Conservation (phyloP, 306 rosid species). For the Ammopiptanthus mongolicus region DNA sequence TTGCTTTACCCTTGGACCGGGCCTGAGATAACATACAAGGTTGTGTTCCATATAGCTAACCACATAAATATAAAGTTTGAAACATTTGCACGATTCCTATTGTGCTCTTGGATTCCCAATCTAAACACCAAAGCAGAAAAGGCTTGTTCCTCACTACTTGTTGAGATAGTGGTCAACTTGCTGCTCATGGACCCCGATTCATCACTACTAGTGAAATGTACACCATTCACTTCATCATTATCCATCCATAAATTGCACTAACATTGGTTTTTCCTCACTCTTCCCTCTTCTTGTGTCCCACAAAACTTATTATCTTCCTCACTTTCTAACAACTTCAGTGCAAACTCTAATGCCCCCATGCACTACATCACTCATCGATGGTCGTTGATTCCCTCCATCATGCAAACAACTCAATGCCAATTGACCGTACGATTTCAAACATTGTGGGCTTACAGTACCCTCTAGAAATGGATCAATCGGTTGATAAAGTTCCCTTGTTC, state of each 20-base stretch:
- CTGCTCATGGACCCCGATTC: background rate
- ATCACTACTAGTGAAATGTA: background rate
- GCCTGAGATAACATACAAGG: too few species aligned
- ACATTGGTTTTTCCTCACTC: background rate
- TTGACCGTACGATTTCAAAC: constrained; percentile 17
- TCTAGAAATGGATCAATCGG: constrained; percentile 24
- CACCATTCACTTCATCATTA: background rate
- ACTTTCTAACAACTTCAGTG: constrained; percentile 21
- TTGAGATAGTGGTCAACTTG: too few species aligned
- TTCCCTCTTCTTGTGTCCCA: background rate
- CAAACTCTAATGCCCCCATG: constrained; percentile 29
- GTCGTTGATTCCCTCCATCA: constrained; percentile 36
- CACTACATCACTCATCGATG: constrained; percentile 45
- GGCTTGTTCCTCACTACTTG: background rate
- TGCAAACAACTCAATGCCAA: constrained; percentile 32
- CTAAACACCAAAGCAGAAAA: background rate
- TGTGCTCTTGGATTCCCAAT: background rate
- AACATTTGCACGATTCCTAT: background rate
- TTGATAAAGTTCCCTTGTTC: background rate
- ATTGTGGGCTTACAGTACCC: background rate
- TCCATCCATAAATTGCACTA: background rate
- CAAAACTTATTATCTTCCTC: background rate
- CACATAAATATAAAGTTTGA: too few species aligned
- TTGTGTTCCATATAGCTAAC: too few species aligned
- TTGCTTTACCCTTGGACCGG: too few species aligned